phyloP scores from a whole-genome alignment of 306 rosid genomes.

The Dicorynia guianensis region DNA sequence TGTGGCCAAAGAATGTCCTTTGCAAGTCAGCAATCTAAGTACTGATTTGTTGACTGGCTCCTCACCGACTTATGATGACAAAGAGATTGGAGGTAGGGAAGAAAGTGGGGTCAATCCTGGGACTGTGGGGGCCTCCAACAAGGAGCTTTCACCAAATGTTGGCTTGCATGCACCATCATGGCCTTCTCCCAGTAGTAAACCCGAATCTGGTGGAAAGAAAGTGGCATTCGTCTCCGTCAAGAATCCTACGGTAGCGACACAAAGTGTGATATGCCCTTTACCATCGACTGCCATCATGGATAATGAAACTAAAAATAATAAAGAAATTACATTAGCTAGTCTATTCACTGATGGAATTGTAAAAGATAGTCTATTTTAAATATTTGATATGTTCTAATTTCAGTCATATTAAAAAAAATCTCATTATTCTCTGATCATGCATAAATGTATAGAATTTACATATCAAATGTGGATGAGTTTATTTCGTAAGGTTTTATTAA shows the following conservation, averaged over 20 bases:
- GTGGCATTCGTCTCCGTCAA: conserved; percentile 75
- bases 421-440: neutral
- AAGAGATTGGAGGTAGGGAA: conserved; percentile 30
- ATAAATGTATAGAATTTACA: too few relatives aligned
- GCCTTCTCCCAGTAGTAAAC: conserved; percentile 38
- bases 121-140: conserved; percentile 26
- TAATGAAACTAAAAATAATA: conserved; percentile 42
- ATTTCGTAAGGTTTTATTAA: too few relatives aligned
- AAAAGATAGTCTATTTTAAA: conserved; percentile 57
- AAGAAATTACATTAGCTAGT: conserved; percentile 55
- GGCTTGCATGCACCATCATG: conserved; percentile 40
- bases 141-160: conserved; percentile 36
- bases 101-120: conserved; percentile 40
- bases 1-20: conserved; percentile 28
- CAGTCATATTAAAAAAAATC: conserved; percentile 20
- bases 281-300: conserved; percentile 28
- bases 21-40: conserved; percentile 29
- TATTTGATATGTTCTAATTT: neutral
- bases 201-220: conserved; percentile 49
- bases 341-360: conserved; percentile 54
- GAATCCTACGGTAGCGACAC: conserved; percentile 38
- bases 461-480: too few relatives aligned
- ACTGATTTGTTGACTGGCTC: conserved; percentile 42
- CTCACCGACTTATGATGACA: conserved; percentile 26
- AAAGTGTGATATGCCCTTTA: conserved; percentile 37